Conservation (phyloP, 2,329 filamentous ascomycete genomes). For the Trichoderma sp. region DNA sequence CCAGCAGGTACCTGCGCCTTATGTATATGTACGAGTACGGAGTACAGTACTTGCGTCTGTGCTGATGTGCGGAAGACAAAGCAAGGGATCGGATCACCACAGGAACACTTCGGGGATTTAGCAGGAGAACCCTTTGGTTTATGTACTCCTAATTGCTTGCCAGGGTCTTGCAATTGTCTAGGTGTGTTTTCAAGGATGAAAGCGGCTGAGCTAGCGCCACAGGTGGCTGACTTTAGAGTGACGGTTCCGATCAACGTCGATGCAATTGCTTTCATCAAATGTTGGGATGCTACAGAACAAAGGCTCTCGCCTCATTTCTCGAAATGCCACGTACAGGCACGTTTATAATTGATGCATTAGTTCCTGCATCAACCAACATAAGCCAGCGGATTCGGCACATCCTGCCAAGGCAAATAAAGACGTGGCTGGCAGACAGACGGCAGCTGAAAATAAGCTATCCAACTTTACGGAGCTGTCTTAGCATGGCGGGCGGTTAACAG, state of each 20-base stretch:
- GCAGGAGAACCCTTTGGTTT: constrained; percentile 8
- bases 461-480: background rate
- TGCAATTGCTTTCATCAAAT: background rate
- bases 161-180: background rate
- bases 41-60: background rate
- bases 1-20: background rate
- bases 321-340: background rate
- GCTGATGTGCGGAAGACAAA: background rate
- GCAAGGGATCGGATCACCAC: constrained; percentile 15
- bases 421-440: background rate
- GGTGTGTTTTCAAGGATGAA: background rate
- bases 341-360: background rate
- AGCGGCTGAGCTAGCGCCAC: constrained; percentile 8
- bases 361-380: background rate
- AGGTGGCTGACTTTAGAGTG: background rate
- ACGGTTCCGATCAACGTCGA: background rate
- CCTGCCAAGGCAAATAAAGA: background rate
- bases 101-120: constrained; percentile 16
- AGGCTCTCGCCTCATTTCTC: constrained; percentile 14
- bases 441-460: background rate
- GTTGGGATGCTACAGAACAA: constrained; percentile 14
- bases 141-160: constrained; percentile 14
- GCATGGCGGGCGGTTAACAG: background rate
- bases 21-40: background rate
- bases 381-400: background rate